These are phyloP conservation scores for Herpetomonas tarakana DNA, from an alignment of 208 protist genomes.

Conservation along the genomic window DNA sequence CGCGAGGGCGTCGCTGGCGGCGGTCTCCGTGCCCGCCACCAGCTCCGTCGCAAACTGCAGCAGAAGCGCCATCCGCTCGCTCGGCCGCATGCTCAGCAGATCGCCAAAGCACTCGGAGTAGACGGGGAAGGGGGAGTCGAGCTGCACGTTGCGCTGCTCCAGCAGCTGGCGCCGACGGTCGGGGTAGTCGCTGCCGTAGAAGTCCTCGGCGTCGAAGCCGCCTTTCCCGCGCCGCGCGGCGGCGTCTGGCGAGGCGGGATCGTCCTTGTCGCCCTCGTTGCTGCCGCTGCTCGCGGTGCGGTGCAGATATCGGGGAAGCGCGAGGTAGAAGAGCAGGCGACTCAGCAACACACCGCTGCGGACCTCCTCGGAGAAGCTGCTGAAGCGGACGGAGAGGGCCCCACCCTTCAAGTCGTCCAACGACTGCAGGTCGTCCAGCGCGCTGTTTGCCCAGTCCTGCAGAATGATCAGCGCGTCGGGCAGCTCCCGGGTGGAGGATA, in stretches of 20 bases:
- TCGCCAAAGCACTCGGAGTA: constrained; percentile 88
- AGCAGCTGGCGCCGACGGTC: constrained; percentile 66
- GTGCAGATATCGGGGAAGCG: constrained; percentile 77
- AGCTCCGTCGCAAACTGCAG: constrained; percentile 86
- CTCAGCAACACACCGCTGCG: constrained; percentile 80
- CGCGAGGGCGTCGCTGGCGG: constrained; percentile 24
- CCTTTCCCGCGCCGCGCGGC: too few species aligned
- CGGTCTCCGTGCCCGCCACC: constrained; percentile 32
- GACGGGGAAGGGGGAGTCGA: constrained; percentile 79
- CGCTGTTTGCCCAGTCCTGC: constrained; percentile 85
- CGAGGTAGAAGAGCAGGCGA: constrained; percentile 85
- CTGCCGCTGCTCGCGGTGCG: constrained; percentile 27
- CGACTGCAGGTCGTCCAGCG: constrained; percentile 75
- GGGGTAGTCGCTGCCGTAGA: constrained; percentile 25
- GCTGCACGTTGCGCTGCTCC: constrained; percentile 73
- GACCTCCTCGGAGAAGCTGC: constrained; percentile 74
- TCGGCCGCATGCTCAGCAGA: constrained; percentile 49
- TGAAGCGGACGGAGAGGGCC: constrained; percentile 60
- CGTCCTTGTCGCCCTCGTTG: constrained; percentile 7
- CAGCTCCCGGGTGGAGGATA: constrained; percentile 56
- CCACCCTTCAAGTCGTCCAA: constrained; percentile 82
- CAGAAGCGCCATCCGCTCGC: constrained; percentile 71
- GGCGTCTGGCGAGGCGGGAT: neutral
- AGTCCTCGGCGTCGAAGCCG: constrained; percentile 3
- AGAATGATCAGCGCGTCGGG: constrained; percentile 79